Percentiles rank a stretch among this genome's conserved stretches.
phyloP scores from a whole-genome alignment of 169 alveolate species.

The Theileria sp. region DNA sequence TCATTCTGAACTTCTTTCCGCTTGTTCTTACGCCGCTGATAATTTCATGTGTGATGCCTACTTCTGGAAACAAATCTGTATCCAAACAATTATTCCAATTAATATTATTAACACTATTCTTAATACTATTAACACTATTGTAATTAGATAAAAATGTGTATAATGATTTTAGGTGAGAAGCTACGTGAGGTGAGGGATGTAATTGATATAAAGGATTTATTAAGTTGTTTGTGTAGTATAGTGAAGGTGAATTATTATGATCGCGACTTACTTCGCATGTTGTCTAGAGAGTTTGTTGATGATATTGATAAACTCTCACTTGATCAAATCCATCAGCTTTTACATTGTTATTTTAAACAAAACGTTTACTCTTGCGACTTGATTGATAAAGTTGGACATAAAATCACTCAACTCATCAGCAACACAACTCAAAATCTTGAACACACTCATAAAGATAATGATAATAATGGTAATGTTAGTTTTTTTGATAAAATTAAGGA shows the following conservation, averaged over 20 bases:
- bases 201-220: slow-evolving; percentile 27
- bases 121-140: too few relatives aligned
- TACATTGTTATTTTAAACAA: slow-evolving; percentile 42
- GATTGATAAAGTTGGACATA: slow-evolving; percentile 42
- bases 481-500: slow-evolving; percentile 2
- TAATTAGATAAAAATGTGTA: neutral
- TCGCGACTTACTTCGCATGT: slow-evolving; percentile 37
- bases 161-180: slow-evolving; percentile 46
- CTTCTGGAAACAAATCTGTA: slow-evolving; percentile 66
- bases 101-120: neutral
- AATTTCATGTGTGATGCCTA: slow-evolving; percentile 22
- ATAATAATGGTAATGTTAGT: neutral
- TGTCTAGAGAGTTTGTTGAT: slow-evolving; percentile 60
- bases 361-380: slow-evolving; percentile 55
- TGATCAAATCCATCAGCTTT: slow-evolving; percentile 27
- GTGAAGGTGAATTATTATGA: slow-evolving; percentile 47
- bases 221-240: slow-evolving; percentile 39
- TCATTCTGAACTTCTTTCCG: slow-evolving; percentile 19
- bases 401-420: slow-evolving; percentile 10
- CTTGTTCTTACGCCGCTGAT: slow-evolving; percentile 34
- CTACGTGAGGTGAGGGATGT: slow-evolving; percentile 61
- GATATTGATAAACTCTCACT: slow-evolving; percentile 37
- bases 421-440: neutral
- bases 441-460: too few relatives aligned
- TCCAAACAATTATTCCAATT: too few relatives aligned